Conservation (phyloP, 2,329 filamentous ascomycete genomes). For the Esteya vermicola region DNA sequence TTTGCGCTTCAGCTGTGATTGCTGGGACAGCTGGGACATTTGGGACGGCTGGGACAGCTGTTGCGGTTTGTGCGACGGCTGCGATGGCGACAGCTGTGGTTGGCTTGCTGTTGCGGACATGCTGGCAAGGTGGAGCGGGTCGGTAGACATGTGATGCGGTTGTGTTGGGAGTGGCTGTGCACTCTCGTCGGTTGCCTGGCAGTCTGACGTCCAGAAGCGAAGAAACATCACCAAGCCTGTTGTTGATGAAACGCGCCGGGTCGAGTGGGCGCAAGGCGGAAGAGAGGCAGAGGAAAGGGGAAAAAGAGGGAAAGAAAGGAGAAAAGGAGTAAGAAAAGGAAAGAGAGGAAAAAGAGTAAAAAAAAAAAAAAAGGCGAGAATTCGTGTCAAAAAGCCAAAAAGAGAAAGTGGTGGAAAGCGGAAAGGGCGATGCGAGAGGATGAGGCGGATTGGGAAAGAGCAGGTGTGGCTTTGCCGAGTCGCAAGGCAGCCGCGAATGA, state of each 20-base stretch:
- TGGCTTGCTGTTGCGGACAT: constrained; percentile 1
- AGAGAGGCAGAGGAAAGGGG: background rate
- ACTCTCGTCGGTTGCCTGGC: constrained; percentile 40
- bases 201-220: constrained; percentile 45
- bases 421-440: background rate
- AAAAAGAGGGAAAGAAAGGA: background rate
- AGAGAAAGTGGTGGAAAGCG: background rate
- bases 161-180: constrained; percentile 26
- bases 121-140: constrained; percentile 14
- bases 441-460: background rate
- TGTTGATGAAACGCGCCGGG: constrained; percentile 10
- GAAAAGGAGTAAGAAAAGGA: background rate
- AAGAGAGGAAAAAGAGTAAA: constrained; percentile 1
- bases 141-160: constrained; percentile 19
- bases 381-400: background rate
- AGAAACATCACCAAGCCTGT: constrained; percentile 43
- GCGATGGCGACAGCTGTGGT: too few relatives aligned
- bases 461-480: too few relatives aligned
- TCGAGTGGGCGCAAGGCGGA: too few relatives aligned
- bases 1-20: constrained; percentile 10
- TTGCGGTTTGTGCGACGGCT: background rate
- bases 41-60: background rate
- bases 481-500: too few relatives aligned
- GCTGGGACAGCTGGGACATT: background rate
- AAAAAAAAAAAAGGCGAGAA: constrained; percentile 13